Evolutionary conservation across 106 monocot species (phyloP).

Genomic region (Allium cepa): DNA sequence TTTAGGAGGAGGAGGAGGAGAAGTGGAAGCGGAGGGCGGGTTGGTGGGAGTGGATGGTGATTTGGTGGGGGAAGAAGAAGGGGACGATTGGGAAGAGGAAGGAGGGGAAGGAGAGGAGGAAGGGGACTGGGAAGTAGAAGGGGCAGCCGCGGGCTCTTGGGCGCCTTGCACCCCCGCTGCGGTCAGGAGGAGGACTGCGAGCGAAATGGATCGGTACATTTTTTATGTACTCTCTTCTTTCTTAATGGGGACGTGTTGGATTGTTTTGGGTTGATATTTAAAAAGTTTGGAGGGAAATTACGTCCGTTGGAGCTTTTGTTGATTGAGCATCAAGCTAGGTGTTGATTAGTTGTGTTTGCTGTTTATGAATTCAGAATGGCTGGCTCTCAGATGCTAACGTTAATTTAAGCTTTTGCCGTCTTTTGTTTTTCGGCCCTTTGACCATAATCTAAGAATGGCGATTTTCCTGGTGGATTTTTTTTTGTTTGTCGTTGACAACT

Average conservation of each 20-base stretch:
- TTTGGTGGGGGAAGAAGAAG: not conserved
- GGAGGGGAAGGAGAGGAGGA: not conserved
- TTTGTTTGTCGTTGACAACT: too few relatives aligned
- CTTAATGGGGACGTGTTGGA: not conserved
- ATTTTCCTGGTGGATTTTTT: too few relatives aligned
- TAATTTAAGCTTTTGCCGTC: too few relatives aligned
- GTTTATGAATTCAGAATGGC: too few relatives aligned
- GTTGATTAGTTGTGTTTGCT: too few relatives aligned
- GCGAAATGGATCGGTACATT: not conserved
- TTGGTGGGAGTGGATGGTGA: not conserved
- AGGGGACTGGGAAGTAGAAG: not conserved
- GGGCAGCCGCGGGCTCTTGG: not conserved
- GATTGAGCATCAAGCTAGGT: too few relatives aligned
- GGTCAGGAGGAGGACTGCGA: not conserved
- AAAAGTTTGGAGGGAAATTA: too few relatives aligned
- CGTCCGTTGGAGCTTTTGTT: too few relatives aligned
- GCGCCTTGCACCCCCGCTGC: not conserved
- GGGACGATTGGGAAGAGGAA: not conserved
- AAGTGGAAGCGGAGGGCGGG: not conserved
- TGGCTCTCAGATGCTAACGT: too few relatives aligned
- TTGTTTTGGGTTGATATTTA: too few relatives aligned
- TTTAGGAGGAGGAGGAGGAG: not conserved
- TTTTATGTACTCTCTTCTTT: not conserved
- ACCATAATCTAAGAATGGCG: too few relatives aligned
- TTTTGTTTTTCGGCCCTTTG: too few relatives aligned